Evolutionary conservation across 306 rosid genomes (phyloP), one percentile per base, ranked within the genome.

Genomic region (Echinosophora koreensis): DNA sequence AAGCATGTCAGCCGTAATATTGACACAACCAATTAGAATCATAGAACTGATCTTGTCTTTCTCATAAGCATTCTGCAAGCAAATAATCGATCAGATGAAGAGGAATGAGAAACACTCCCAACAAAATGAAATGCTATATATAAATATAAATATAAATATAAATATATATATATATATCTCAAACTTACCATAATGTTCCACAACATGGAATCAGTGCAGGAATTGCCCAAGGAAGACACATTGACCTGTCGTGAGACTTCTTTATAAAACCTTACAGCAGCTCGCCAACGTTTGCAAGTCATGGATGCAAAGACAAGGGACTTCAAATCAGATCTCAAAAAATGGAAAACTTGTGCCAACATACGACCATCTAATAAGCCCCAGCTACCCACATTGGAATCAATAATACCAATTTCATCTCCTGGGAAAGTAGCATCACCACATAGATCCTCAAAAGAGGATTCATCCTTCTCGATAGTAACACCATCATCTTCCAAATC

Each of bases 221-320:
- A 85, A 74, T 87, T 83, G 63, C 97, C 97, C 73, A 96, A 76
- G 78, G 84, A 87, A 79, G 98, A 88, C 80, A 96, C 66, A 79
- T 92, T 88, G 78, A 90, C 85, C 81, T 96, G 94, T 71, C 86
- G 87, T 66, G 98, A 88, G 66, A 96, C 77, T 61, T 79, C 87
- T 82, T 82, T 92, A 75, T 91, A 96, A 82, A 96, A 92, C 72
- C 76, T 57, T 84, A 78, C 90, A 44, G 89, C 84, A 81, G 96
- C 81, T 82, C 86, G 90, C 99, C 99, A 96, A 77, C 84, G 98
- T 86, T 88, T 89, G 86, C 99, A 96, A 70, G 98, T 92, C 81
- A 82, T 42, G 57, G 99, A 88, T 73, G 97, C 96, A 64, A 86
- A 81, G 57, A 76, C 69, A 81, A 92, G 93, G 77, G 99, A 88